These are phyloP conservation scores for Carnegiea gigantea DNA, from an alignment of 179 eudicot species.

Conservation along the genomic window DNA sequence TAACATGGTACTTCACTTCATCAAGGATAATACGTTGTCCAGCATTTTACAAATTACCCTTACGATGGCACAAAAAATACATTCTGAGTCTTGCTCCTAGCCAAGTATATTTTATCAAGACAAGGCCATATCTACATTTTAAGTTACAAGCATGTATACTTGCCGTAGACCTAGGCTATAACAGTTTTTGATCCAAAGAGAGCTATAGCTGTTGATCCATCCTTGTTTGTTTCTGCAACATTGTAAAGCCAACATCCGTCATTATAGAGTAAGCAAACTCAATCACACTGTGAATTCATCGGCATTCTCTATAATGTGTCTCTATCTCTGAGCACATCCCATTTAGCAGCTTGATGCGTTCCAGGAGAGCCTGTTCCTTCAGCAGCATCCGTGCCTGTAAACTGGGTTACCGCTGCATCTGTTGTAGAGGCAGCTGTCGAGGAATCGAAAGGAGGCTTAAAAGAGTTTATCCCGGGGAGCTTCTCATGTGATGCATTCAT, in stretches of 20 bases:
- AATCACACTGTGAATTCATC: background rate
- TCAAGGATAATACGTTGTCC: no score
- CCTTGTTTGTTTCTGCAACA: background rate
- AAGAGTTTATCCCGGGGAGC: slow-evolving; percentile 39
- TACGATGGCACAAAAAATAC: background rate
- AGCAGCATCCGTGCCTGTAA: slow-evolving; percentile 11
- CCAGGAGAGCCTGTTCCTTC: slow-evolving; percentile 1
- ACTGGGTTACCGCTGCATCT: slow-evolving; percentile 14
- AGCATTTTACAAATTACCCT: background rate
- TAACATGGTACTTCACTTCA: no score
- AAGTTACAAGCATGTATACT: background rate
- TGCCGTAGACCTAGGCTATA: background rate
- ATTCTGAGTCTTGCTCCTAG: background rate
- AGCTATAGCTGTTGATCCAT: background rate
- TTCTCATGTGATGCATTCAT: slow-evolving; percentile 77
- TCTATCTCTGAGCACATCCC: slow-evolving; percentile 2
- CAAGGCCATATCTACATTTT: background rate
- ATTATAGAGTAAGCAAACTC: background rate
- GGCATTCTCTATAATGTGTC: background rate
- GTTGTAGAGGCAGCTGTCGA: slow-evolving; percentile 18
- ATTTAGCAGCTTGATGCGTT: slow-evolving; percentile 19
- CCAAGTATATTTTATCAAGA: background rate
- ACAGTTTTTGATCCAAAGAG: background rate
- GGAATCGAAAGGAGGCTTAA: slow-evolving; percentile 24
- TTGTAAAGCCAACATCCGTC: background rate